Base-by-base conservation (phyloP, 768 basidiomycete genomes). In the Tephrocybe rancida region DNA sequence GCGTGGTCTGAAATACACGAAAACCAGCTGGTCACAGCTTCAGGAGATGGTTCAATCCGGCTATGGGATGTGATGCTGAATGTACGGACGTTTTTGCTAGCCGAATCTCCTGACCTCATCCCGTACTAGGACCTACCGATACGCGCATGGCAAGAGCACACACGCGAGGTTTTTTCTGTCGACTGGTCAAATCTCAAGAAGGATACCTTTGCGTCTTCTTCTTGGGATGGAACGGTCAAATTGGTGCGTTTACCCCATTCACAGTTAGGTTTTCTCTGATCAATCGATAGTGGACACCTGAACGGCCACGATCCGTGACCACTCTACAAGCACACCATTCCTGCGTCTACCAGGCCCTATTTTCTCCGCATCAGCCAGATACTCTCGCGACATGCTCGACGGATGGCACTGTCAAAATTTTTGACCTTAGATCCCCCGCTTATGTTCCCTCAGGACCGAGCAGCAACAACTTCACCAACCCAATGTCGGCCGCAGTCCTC, bases 1-100 rank as follows among this genome's bases (percentile, higher is more conserved):
- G 93, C 95, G 0, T 98, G 95, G 95, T 95, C 92, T 30, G 96
- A 98, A 72, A 70, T 85, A 27, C 92, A 97, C 70, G 95, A 96
- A 73, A 94, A 96, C 65, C 96, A 98, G 65, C 71, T 98, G 32
- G 87, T 90, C 2, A 86, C 92, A 1, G 90, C 84, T 0, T 94
- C 92, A 8, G 96, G 93, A 42, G 93, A 97, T 64, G 95, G 95
- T 2, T 89, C 91, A 13, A 80, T 97, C 63, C 86, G 86, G 66
- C 73, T 98, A 26, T 98, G 95, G 91, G 96, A 98, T 67, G 75
- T 91, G 21, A 83, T 85, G 75, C 75, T 97, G 44, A 87, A 93
- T 63, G 94, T 95, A 71, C 63, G 75, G 3, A 22, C n/a, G 27
- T 18, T 61, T 29, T 51, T 37, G 1, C 35, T 19, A 25, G 7